Evolutionary conservation across 2,329 filamentous ascomycete genomes (phyloP).

Genomic region (Cryphonectria nitschkei): DNA sequence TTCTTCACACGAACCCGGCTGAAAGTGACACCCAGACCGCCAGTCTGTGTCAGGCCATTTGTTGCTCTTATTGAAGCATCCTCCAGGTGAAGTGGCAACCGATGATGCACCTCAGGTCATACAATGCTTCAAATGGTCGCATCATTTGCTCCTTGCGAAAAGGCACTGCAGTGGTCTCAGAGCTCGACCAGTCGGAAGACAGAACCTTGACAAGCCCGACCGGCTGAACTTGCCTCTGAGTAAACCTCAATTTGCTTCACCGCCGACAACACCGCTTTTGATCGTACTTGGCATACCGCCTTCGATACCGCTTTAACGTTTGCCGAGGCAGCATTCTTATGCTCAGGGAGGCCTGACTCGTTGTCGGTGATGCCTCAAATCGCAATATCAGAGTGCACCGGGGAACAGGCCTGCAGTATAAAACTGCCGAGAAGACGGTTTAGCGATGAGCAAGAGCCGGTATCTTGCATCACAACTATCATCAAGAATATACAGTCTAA

Average conservation of each 20-base stretch:
- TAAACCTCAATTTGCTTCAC: not conserved
- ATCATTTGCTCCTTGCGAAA: not conserved
- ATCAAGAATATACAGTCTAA: not conserved
- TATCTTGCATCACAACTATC: not conserved
- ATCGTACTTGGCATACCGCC: slow-evolving; percentile 3
- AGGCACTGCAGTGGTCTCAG: not conserved
- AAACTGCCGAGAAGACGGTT: not conserved
- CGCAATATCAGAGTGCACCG: not conserved
- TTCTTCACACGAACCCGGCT: not conserved
- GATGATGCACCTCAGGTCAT: not conserved
- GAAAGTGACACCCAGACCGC: not conserved
- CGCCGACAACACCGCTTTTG: slow-evolving; percentile 5
- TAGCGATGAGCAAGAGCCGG: not conserved
- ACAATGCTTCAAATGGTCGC: not conserved
- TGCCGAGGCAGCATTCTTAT: not conserved
- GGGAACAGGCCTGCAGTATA: not conserved
- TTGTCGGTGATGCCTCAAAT: not conserved
- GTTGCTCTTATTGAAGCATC: not conserved
- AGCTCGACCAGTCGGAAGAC: not conserved
- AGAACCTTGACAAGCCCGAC: not conserved
- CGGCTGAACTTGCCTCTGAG: not conserved
- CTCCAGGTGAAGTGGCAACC: not conserved
- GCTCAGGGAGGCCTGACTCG: not conserved
- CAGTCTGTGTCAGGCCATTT: not conserved
- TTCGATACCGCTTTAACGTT: not conserved